phyloP scores from a whole-genome alignment of 306 rosid species.

The Luffa acutangula region DNA sequence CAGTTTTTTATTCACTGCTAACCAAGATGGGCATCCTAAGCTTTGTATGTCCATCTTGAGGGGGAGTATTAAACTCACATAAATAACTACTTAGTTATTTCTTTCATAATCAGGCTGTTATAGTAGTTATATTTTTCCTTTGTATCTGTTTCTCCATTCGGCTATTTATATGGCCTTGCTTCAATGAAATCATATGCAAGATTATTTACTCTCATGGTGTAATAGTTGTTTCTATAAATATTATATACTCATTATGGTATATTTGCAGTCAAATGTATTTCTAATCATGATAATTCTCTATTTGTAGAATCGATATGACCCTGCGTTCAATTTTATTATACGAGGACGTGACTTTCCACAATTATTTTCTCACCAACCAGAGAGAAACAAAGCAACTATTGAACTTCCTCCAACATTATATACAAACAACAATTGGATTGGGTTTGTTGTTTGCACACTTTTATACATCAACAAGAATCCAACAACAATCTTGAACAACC shows the following conservation, averaged over 20 bases:
- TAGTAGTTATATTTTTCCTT: no score
- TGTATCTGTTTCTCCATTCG: no score
- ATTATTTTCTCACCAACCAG: not conserved
- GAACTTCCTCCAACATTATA: not conserved
- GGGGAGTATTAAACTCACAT: no score
- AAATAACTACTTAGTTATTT: no score
- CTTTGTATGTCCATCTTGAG: no score
- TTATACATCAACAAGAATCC: not conserved
- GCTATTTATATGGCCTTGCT: no score
- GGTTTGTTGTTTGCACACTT: slow-evolving; percentile 12
- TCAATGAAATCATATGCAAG: no score
- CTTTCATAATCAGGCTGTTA: no score
- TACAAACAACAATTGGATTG: slow-evolving; percentile 5
- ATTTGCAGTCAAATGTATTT: not conserved
- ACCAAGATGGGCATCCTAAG: no score
- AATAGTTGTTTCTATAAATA: no score
- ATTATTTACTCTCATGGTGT: no score
- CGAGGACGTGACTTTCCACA: not conserved
- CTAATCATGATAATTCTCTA: not conserved
- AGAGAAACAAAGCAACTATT: not conserved
- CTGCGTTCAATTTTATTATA: not conserved
- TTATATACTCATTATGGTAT: not conserved
- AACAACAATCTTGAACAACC: not conserved
- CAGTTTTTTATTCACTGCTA: no score
- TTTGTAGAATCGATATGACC: not conserved